Evolutionary conservation across 2,329 filamentous ascomycete genomes (phyloP), one percentile per base, ranked within the genome.

Genomic region (Alternaria sp.): DNA sequence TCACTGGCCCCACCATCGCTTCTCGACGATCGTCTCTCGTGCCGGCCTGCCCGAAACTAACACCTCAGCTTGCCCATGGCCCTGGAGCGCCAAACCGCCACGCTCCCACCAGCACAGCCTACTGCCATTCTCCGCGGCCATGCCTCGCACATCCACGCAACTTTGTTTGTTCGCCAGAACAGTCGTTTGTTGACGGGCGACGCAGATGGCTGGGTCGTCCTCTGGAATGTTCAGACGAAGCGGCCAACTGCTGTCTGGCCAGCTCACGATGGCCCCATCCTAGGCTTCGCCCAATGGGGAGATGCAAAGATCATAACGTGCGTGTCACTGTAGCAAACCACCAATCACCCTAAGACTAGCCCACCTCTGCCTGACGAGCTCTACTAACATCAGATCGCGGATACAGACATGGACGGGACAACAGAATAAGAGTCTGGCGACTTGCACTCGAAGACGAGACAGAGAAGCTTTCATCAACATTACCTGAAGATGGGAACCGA

Each of bases 181-280:
- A 85, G 88, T 61, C 90, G 92, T 33, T 88, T 99, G 6, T 83
- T 93, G 12, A 96, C 93, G 1, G 95, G 92, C 37, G 96, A 99
- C 80, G 92, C 93, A 9, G 92, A 97, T 45, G 96, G 96, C 63
- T 97, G 91, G 86, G 85, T 97, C 33, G 87, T 97, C 7, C 82
- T 94, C 21, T 99, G 96, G 96, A 90, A 92, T 76, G 83, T 97
- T 43, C 87, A 90, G 25, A 92, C 90, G 55, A 94, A 96, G 84
- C 87, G 96, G 33, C 88, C 95, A 0, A 85, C 89, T 9, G 92
- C 91, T 2, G 92, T 96, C 4, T 99, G 96, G 96, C 90, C 88
- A 73, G 92, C 93, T 1, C 96, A 99, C 78, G 84, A 88, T 47
- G 90, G 87, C 33, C 87, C 92, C 20, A 89, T 98, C 26, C 84